A percentile compares a stretch with the other conserved stretches of the same genome.
Conservation (phyloP, 1,284 basidiomycete genomes). For the Pseudozyma thailandica region DNA sequence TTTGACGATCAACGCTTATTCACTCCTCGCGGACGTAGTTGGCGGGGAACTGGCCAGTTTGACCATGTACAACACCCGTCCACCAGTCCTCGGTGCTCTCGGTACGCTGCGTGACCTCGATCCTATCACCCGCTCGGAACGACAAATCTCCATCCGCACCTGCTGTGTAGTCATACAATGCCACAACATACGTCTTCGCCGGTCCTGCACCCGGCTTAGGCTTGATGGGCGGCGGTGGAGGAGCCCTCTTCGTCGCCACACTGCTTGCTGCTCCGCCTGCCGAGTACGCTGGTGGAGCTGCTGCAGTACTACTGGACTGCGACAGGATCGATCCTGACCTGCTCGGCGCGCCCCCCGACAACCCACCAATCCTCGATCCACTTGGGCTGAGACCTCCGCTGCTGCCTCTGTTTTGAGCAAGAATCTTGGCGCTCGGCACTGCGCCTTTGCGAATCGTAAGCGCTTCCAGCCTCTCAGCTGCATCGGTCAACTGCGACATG, state of each 20-base stretch:
- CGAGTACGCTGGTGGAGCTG: conserved; percentile 27
- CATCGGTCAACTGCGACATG: conserved; percentile 81
- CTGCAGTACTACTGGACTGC: not conserved
- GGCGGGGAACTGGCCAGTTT: conserved; percentile 92
- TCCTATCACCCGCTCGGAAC: conserved; percentile 90
- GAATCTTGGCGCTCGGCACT: conserved; percentile 48
- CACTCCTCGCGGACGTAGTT: conserved; percentile 58
- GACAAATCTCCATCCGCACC: conserved; percentile 83
- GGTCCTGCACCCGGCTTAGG: conserved; percentile 78
- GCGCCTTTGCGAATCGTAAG: conserved; percentile 59
- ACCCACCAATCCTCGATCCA: conserved; percentile 23
- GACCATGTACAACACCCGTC: conserved; percentile 88
- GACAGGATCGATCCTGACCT: conserved; percentile 23
- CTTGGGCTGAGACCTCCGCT: conserved; percentile 24
- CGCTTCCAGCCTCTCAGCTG: conserved; percentile 72
- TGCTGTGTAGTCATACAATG: conserved; percentile 93
- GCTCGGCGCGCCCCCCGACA: conserved; percentile 38
- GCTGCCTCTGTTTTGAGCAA: conserved; percentile 35
- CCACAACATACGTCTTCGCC: conserved; percentile 80
- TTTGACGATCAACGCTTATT: too few relatives aligned
- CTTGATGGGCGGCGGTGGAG: conserved; percentile 85
- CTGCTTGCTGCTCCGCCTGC: conserved; percentile 11
- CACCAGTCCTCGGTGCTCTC: conserved; percentile 95
- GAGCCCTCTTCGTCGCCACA: conserved; percentile 75
- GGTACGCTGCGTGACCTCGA: conserved; percentile 88